Evolutionary conservation across 176 grass and related monocot genomes (phyloP), one percentile per base, ranked within the genome.

Genomic region (Guadua angustifolia): DNA sequence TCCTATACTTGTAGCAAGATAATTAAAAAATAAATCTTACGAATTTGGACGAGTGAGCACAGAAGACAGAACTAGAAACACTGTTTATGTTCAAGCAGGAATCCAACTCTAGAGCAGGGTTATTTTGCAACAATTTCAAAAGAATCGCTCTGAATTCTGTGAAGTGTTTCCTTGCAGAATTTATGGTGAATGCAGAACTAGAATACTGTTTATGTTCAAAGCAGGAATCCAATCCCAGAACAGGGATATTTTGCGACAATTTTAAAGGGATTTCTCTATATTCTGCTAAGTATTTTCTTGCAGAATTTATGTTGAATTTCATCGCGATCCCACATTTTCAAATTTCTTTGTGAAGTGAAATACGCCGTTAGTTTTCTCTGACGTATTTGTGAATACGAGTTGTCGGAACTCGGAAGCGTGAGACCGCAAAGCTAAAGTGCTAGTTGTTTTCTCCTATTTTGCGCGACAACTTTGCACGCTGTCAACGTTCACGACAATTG

Each of bases 401-500:
- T 29, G 43, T 47, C 22, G 69, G 18, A 32, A 71, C n/a, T 47
- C 22, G 69, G 18, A 32, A 71, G 69, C 43, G 14, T 26, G 6
- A 25, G 69, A 49, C 69, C 42, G 26, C 42, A 78, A 35, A 63
- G 44, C 19, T 73, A 81, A 68, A 84, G 38, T 21, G 62, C 9
- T 4, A 22, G 2, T 6, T 19, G 1, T 21, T 77, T 26, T 77
- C 82, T 9, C 47, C 5, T 22, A 12, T 26, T 39, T 81, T 26
- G 42, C 14, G 65, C 18, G 50, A 47, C 13, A 33, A 46, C 36
- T 66, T 22, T 81, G 84, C 69, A 32, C 10, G 12, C 14, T 13
- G 52, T 57, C 61, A 40, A 46, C 29, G 62, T 21, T 57, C 39
- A 25, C 78, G 40, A 74, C 79, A 69, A 42, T 42, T 35, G 69